Percentiles rank a stretch among this genome's conserved stretches.
These are phyloP conservation scores for Ogataea philodendri DNA, from an alignment of 805 yeast genomes.

Conservation along the genomic window DNA sequence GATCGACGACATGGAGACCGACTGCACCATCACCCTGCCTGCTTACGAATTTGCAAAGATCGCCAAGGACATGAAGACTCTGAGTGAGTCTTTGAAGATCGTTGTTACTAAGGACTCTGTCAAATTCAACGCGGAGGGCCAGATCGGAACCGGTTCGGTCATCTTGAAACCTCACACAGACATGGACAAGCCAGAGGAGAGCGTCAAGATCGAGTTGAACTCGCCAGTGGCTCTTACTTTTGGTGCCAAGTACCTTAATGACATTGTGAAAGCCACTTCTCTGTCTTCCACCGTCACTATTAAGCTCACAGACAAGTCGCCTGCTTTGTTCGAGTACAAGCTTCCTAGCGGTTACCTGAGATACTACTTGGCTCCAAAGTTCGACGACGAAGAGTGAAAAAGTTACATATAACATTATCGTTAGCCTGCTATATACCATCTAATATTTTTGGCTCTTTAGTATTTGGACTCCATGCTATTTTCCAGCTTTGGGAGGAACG, in stretches of 20 bases:
- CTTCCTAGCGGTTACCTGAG: slow-evolving; percentile 89
- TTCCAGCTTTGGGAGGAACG: slow-evolving; percentile 41
- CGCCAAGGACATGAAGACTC: slow-evolving; percentile 79
- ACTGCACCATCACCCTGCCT: slow-evolving; percentile 83
- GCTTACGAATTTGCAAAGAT: slow-evolving; percentile 84
- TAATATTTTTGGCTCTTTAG: slow-evolving; percentile 11
- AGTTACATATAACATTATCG: background rate
- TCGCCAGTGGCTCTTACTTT: slow-evolving; percentile 87
- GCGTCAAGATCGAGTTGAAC: slow-evolving; percentile 72
- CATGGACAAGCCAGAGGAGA: slow-evolving; percentile 74
- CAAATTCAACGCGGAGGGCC: slow-evolving; percentile 87
- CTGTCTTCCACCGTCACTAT: slow-evolving; percentile 75
- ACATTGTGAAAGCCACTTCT: slow-evolving; percentile 87
- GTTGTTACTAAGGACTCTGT: slow-evolving; percentile 89
- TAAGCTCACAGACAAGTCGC: slow-evolving; percentile 85
- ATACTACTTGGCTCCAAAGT: slow-evolving; percentile 96
- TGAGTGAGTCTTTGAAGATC: slow-evolving; percentile 85
- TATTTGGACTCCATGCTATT: slow-evolving; percentile 27
- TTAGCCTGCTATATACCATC: slow-evolving; percentile 1
- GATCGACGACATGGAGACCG: slow-evolving; percentile 92
- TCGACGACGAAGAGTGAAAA: slow-evolving; percentile 86
- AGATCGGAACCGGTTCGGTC: slow-evolving; percentile 83
- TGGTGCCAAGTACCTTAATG: slow-evolving; percentile 86
- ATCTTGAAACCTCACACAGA: slow-evolving; percentile 81
- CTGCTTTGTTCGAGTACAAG: slow-evolving; percentile 91